Base-by-base conservation (phyloP, 2,329 filamentous ascomycete genomes). In the Calycina herbarum region DNA sequence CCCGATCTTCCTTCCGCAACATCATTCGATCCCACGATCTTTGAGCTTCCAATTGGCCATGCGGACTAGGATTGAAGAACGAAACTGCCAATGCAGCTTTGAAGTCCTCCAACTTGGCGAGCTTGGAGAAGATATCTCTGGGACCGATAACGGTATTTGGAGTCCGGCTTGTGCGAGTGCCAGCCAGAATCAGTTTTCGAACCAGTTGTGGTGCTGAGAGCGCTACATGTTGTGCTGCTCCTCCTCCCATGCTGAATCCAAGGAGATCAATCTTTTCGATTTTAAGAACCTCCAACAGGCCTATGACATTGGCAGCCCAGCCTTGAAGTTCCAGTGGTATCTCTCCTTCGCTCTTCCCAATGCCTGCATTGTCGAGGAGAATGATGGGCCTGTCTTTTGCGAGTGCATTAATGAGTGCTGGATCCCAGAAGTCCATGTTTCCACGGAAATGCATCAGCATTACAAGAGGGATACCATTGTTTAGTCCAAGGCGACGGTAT, bases 231-330 rank as follows among this genome's bases (percentile, higher is more conserved):
- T 78, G 77, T 6, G 72, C 76, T 1, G 70, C 71, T 38, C 67
- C 69, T 10, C 77, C 77, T 13, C 77, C 76, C 75, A 79, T 77
- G 13, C 72, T 76, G 70, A 79, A 79, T 11, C 78, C 78, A 0
- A 79, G 63, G 24, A 79, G 66, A 59, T 79, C 77, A 59, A 77
- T 70, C 62, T 76, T 66, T 1, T 65, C 24, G 40, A 77, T 66
- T 7, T 65, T 57, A 4, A 80, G 67, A 2, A 73, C 75, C 0
- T 65, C n/a, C 6, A 76, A 51, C n/a, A 79, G 66, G 29, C 66
- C 68, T 20, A 75, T 68, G 56, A 75, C 67, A 56, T 71, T 68
- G 20, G 71, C 64, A 3, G 76, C 76, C 73, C 74, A 76, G 57
- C 66, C 72, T 58, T 69, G 62, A 59, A 73, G 74, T n/a, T 66